Evolutionary conservation across 1,284 basidiomycete species (phyloP), one percentile per base, ranked within the genome.

Genomic region (Anthracocystis setariae): DNA sequence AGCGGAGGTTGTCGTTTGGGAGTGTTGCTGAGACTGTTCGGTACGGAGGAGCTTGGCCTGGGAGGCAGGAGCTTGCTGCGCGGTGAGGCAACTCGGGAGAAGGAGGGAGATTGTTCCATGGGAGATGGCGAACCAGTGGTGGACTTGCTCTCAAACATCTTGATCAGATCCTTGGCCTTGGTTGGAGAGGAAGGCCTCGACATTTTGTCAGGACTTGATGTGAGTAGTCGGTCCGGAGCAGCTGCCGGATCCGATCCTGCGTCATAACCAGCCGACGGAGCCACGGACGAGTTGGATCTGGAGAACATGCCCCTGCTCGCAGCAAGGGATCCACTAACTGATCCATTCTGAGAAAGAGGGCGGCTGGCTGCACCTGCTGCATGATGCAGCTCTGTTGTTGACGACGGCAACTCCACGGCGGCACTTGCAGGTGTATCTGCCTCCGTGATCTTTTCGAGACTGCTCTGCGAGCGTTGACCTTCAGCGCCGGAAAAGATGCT

Each of bases 111-210:
- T 9, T 60, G 67, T 17, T 65, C 67, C 24, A 29, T 29, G 29
- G 29, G 29, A 29, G 43, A 33, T 15, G 69, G 64, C 13, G 68
- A 58, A 0, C 46, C 45, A 3, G 49, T 62, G 37, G 68, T 60
- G 9, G 64, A 72, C 38, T 47, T 64, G 49, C 54, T 63, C 48
- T 77, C 76, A 40, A 76, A 77, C 66, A 76, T 66, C 18, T 49
- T 54, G 43, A 77, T 77, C 32, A 77, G 59, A 39, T 77, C 76
- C 29, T 74, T 74, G 24, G 76, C 74, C 46, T 73, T 73, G 24
- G 60, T 74, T n/a, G 75, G 75, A 7, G 75, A 73, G 1, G 57
- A 39, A 5, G 71, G 65, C 18, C 65, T 48, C 1, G 57, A 37
- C n/a, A 65, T 35, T 46, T 66, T 71, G 44, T 57, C 57, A 0